Percentiles rank a stretch among this genome's conserved stretches.
These are phyloP conservation scores for Fusarium irregulare DNA, from an alignment of 2,329 filamentous ascomycete species.

Conservation along the genomic window DNA sequence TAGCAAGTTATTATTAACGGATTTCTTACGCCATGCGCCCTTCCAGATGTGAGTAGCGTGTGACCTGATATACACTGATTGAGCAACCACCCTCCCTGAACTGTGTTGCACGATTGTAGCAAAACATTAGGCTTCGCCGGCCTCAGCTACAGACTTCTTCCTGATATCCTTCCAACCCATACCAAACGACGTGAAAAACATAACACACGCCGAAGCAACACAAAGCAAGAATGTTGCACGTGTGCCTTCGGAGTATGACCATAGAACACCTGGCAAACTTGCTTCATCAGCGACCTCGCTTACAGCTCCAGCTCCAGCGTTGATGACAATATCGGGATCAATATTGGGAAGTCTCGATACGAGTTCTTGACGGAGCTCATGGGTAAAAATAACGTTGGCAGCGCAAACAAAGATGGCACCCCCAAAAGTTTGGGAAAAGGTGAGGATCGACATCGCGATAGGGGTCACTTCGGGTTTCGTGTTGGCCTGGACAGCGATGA, in stretches of 20 bases:
- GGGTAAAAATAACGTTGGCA: conserved; percentile 47
- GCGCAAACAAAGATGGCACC: conserved; percentile 60
- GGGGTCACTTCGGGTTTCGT: conserved; percentile 40
- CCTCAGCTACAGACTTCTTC: conserved; percentile 45
- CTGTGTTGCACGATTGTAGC: too few species aligned
- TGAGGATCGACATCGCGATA: conserved; percentile 46
- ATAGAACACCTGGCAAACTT: conserved; percentile 52
- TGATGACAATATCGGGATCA: conserved; percentile 50
- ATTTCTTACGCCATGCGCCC: not conserved
- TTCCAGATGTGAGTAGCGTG: not conserved
- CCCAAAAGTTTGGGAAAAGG: conserved; percentile 48
- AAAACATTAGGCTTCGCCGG: conserved; percentile 31
- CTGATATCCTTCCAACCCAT: conserved; percentile 61
- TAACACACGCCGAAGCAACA: conserved; percentile 46
- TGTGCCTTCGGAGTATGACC: conserved; percentile 55
- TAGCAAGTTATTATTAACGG: not conserved
- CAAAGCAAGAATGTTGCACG: conserved; percentile 47
- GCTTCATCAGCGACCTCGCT: conserved; percentile 46
- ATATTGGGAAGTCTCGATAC: conserved; percentile 45
- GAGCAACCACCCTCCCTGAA: too few species aligned
- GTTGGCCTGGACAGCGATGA: conserved; percentile 48
- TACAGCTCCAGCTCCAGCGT: conserved; percentile 57
- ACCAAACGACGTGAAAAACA: conserved; percentile 54
- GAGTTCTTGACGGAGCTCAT: conserved; percentile 50
- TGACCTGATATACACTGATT: not conserved